Evolutionary conservation across 2,329 filamentous ascomycete genomes (phyloP), one percentile per base, ranked within the genome.

Genomic region (Diplodia corticola): DNA sequence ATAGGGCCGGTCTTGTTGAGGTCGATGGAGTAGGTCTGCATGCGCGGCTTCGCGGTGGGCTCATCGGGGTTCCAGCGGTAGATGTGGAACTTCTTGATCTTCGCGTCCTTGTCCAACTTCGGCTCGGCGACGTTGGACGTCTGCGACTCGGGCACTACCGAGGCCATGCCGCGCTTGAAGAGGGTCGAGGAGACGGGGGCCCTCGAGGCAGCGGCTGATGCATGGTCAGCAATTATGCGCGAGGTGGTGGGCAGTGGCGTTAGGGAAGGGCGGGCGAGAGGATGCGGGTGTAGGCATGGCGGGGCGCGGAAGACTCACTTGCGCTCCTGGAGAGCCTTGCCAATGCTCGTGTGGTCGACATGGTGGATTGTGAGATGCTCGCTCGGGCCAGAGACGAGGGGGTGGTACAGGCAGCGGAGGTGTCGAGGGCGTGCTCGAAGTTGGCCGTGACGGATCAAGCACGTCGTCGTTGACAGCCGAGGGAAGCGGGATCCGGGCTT

Each of bases 1-100:
- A 99, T 99, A 72, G 95, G 95, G 35, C 95, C 95, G 49, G 95
- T 99, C 90, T 98, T 97, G 86, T 98, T 98, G 73, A 99, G 83
- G 78, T 99, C 95, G 75, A 99, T 85, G 40, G 91, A 91, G 83
- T 98, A 99, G 72, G 87, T 88, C 85, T 99, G 93, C 91, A 99
- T 97, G 79, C 85, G 86, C 69, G 95, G 95, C 89, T 99, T 99
- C 81, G 91, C 89, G 75, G 89, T 88, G 67, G 95, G 95, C 78
- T 89, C 86, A 78, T 98, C 95, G 68, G 95, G 95, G 79, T 96
- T 96, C 95, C 95, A 99, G 79, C 95, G 89, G 88, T 99, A 99
- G 84, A 99, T 90, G 81, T 97, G 90, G 88, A 99, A 99, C 61
- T 91, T 93, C 89, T 97, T 98, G 83, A 91, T 88, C 73, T 85